These are phyloP conservation scores for Pseudonitzschia multistriata DNA, from an alignment of 108 stramenopile species.

Conservation along the genomic window DNA sequence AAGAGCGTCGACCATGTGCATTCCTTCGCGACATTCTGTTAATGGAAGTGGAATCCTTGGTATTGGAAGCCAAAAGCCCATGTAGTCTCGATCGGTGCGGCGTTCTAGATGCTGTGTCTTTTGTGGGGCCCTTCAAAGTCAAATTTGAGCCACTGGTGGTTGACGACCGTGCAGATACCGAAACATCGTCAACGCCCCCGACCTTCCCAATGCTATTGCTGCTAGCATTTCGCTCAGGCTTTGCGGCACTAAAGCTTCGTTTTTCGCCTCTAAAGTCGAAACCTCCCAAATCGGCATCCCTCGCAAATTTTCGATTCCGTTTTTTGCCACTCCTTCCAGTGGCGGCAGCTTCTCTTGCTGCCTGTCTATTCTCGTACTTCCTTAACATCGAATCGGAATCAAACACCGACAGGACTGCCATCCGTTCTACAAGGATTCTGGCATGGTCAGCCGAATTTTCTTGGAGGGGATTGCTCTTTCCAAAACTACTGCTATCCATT, in stretches of 20 bases:
- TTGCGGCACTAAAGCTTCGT: background rate
- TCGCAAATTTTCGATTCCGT: constrained; percentile 26
- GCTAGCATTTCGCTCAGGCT: background rate
- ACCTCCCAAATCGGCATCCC: constrained; percentile 49
- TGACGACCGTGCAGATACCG: constrained; percentile 15
- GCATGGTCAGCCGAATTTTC: constrained; percentile 39
- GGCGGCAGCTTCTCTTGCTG: constrained; percentile 16
- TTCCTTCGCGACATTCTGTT: background rate
- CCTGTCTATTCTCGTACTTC: constrained; percentile 25
- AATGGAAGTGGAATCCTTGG: constrained; percentile 2
- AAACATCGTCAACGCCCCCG: background rate
- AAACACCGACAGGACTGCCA: constrained; percentile 43
- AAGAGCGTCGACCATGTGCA: background rate
- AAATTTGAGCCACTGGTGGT: constrained; percentile 3
- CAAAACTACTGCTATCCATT: background rate
- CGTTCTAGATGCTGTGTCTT: constrained; percentile 9
- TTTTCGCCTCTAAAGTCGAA: constrained; percentile 45
- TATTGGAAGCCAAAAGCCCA: constrained; percentile 1
- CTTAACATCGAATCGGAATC: constrained; percentile 40
- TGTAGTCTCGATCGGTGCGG: constrained; percentile 3
- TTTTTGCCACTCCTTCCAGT: constrained; percentile 27
- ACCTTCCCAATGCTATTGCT: background rate
- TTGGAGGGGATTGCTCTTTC: constrained; percentile 17
- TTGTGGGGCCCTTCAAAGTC: constrained; percentile 16
- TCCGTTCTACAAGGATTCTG: constrained; percentile 41